Base-by-base conservation (phyloP, 768 basidiomycete species). In the Boletus coccyginus region DNA sequence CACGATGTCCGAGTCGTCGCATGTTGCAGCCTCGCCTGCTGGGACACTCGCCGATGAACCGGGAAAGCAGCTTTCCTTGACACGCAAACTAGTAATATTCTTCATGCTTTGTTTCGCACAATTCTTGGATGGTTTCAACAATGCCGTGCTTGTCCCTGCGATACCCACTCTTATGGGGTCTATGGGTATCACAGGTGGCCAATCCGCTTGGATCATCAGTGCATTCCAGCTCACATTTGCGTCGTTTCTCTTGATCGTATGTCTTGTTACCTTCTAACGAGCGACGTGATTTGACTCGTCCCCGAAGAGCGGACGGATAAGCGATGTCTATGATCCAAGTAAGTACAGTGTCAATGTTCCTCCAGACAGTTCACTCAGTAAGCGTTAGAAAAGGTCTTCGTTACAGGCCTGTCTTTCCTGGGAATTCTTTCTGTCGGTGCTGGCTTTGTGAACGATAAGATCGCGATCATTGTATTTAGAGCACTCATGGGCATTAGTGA, bases 141-240 rank as follows among this genome's bases (percentile, higher is more conserved):
- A 74, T 55, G 71, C 74, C n/a, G 68, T 75, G 29, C 66, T 77
- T 21, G 73, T 76, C 45, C 65, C 75, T 7, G 75, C 73, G 13
- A 71, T 79, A 44, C 76, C 77, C 19, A 62, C 65, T 33, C 67
- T 79, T 29, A 59, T 66, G 38, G 7, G 21, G 13, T 54, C 52
- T 27, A 55, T 51, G 42, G 59, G 43, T 27, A 62, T 64, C 5
- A 44, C 53, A 13, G 42, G 38, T 35, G 51, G 51, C 21, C 63
- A 62, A 31, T 46, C 56, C 5, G 51, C 55, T 35, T 81, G 80
- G 79, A 53, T 79, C 5, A 61, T 77, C 27, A 73, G 75, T 42
- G 77, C 76, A 13, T 79, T 74, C 56, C 75, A 78, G 41, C 66
- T 81, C 32, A 80, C 80, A 2, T 81, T 79, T 62, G 75, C 80